Evolutionary conservation across 1,284 basidiomycete genomes (phyloP).

Genomic region (Testicularia cyperi): DNA sequence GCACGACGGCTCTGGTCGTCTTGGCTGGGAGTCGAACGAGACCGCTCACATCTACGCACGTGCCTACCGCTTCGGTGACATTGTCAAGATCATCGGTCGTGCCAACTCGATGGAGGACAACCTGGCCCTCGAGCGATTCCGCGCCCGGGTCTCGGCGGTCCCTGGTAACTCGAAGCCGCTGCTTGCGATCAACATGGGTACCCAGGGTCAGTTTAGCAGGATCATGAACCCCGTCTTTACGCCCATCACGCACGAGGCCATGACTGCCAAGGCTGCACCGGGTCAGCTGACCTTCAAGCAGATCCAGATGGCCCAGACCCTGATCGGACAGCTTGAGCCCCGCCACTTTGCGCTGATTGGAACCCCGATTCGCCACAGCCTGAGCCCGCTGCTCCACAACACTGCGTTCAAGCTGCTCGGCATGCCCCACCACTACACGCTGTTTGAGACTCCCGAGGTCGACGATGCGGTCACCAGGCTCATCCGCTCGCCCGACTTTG

Average conservation of each 20-base stretch:
- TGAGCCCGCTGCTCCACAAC: conserved; percentile 92
- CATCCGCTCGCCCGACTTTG: conserved; percentile 74
- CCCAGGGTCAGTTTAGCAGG: conserved; percentile 76
- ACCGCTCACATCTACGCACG: conserved; percentile 63
- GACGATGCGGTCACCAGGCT: conserved; percentile 70
- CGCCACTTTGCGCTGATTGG: conserved; percentile 84
- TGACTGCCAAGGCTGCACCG: conserved; percentile 79
- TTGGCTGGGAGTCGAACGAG: conserved; percentile 76
- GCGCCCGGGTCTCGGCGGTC: conserved; percentile 63
- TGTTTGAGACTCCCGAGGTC: conserved; percentile 74
- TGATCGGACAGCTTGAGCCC: conserved; percentile 75
- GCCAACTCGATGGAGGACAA: conserved; percentile 78
- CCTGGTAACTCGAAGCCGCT: conserved; percentile 65
- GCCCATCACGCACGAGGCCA: conserved; percentile 82
- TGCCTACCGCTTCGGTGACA: conserved; percentile 68
- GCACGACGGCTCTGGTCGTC: conserved; percentile 86
- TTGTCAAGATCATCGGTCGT: conserved; percentile 88
- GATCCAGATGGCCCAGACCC: conserved; percentile 76
- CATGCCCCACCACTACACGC: conserved; percentile 66
- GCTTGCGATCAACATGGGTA: conserved; percentile 92
- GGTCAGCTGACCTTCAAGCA: conserved; percentile 87
- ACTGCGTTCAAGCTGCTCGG: conserved; percentile 79
- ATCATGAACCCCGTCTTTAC: conserved; percentile 83
- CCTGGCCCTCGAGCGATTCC: conserved; percentile 74
- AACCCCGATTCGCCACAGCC: conserved; percentile 80